Conservation (phyloP, 345 rosid species). For the Gossypioides kirkii region DNA sequence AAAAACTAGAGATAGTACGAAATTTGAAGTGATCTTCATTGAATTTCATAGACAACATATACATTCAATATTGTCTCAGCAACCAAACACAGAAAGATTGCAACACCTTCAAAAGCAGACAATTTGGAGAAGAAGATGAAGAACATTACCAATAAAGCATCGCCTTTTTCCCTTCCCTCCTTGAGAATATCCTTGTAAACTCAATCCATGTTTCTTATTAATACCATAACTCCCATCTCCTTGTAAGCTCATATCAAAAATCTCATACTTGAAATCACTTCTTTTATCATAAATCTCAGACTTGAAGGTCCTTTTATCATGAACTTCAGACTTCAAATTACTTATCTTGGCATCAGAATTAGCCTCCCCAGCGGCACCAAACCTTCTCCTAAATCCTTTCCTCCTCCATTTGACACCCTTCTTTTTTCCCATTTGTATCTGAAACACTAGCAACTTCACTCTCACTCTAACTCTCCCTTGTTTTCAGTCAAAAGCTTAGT, state of each 20-base stretch:
- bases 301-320: not conserved
- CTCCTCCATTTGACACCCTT: slow-evolving; percentile 21
- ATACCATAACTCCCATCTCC: slow-evolving; percentile 37
- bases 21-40: not conserved
- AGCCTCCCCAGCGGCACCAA: slow-evolving; percentile 2
- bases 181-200: not conserved
- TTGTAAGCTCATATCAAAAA: slow-evolving; percentile 38
- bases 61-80: slow-evolving; percentile 1
- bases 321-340: slow-evolving; percentile 16
- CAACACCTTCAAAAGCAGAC: not conserved
- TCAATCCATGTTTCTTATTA: slow-evolving; percentile 4
- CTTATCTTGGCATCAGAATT: slow-evolving; percentile 21
- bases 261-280: slow-evolving; percentile 4
- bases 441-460: not conserved
- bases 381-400: slow-evolving; percentile 19
- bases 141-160: slow-evolving; percentile 5
- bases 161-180: not conserved
- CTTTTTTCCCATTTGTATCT: slow-evolving; percentile 13
- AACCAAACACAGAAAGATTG: not conserved
- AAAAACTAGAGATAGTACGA: not conserved
- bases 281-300: not conserved
- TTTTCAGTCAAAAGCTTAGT: slow-evolving; percentile 2
- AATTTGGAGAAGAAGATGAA: not conserved
- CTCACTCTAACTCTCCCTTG: not conserved
- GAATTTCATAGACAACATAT: not conserved